phyloP scores from a whole-genome alignment of 2,329 filamentous ascomycete genomes.

The Alternaria arborescens region DNA sequence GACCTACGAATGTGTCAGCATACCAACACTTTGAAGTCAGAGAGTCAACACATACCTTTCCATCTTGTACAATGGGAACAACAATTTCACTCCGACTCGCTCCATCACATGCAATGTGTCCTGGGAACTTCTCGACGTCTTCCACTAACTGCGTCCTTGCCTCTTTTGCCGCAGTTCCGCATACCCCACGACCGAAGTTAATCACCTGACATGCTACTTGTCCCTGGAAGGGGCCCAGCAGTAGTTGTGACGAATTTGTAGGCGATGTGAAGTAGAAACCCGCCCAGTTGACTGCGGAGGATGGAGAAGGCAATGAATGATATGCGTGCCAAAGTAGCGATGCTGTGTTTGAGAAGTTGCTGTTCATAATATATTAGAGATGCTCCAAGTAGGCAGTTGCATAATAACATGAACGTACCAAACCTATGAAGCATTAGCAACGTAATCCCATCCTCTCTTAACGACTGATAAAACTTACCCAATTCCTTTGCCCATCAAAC shows the following conservation, averaged over 20 bases:
- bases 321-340: conserved; percentile 82
- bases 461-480: conserved; percentile 62
- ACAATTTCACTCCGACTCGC: conserved; percentile 82
- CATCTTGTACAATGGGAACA: conserved; percentile 71
- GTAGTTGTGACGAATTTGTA: conserved; percentile 62
- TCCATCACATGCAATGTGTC: conserved; percentile 83
- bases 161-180: conserved; percentile 72
- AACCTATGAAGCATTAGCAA: conserved; percentile 7
- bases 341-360: conserved; percentile 77
- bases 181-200: conserved; percentile 76
- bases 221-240: conserved; percentile 82
- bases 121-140: conserved; percentile 78
- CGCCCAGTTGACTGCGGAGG: conserved; percentile 78
- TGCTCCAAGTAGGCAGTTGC: background rate
- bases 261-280: conserved; percentile 62
- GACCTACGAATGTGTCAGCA: conserved; percentile 52
- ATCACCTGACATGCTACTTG: conserved; percentile 80
- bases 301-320: conserved; percentile 73
- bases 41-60: conserved; percentile 52
- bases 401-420: conserved; percentile 7
- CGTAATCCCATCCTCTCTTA: background rate
- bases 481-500: conserved; percentile 78
- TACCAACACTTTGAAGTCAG: conserved; percentile 8
- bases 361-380: conserved; percentile 3
- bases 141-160: conserved; percentile 69